Evolutionary conservation across 1,139 yeast species (phyloP).

Genomic region (Candida dubliniensis): DNA sequence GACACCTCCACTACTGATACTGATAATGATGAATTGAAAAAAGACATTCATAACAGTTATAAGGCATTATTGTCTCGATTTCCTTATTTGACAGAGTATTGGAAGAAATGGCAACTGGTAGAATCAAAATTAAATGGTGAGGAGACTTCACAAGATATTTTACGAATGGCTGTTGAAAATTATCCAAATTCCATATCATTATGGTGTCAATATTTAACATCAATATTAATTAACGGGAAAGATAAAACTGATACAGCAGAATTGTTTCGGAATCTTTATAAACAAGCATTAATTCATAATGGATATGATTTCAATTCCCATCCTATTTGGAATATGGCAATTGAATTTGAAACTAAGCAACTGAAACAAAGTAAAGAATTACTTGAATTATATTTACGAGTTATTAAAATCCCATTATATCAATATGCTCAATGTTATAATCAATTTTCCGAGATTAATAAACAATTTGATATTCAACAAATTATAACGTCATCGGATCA

Average conservation of each 20-base stretch:
- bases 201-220: conserved; percentile 63
- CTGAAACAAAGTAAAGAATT: conserved; percentile 21
- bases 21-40: conserved; percentile 22
- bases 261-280: conserved; percentile 36
- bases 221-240: conserved; percentile 42
- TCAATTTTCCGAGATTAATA: conserved; percentile 44
- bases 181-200: conserved; percentile 62
- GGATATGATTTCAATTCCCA: conserved; percentile 64
- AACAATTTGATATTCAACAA: conserved; percentile 32
- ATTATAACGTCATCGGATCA: conserved; percentile 27
- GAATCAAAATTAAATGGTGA: conserved; percentile 57
- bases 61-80: conserved; percentile 43
- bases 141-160: conserved; percentile 45
- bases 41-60: conserved; percentile 21
- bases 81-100: conserved; percentile 58
- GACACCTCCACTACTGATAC: conserved; percentile 16
- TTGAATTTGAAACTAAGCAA: conserved; percentile 45
- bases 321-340: conserved; percentile 62
- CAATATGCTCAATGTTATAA: conserved; percentile 68
- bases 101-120: conserved; percentile 60
- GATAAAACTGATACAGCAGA: conserved; percentile 13
- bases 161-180: conserved; percentile 46
- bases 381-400: conserved; percentile 38
- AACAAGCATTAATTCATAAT: conserved; percentile 36
- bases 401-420: conserved; percentile 59